Base-by-base conservation (phyloP, 768 basidiomycete species). In the Suillus clintonianus region DNA sequence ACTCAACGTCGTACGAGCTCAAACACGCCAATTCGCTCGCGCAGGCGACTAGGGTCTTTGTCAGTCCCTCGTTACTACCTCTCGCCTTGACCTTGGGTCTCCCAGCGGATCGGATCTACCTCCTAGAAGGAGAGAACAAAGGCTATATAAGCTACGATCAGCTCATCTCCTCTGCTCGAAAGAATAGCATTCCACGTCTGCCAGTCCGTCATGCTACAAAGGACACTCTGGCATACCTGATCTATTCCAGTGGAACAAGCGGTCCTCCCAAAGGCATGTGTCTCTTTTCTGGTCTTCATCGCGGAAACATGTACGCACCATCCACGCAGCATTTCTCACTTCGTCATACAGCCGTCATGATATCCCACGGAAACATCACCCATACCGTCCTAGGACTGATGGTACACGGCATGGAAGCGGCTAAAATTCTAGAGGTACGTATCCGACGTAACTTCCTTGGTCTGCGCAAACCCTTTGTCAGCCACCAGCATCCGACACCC, bases 211-310 rank as follows among this genome's bases (percentile, higher is more conserved):
- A 80, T 0, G 87, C 82, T 0, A 74, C 65, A 17, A 79, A 79
- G 61, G 74, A 85, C 64, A 87, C 85, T 0, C 71, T 89, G 3
- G 88, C 86, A 1, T 89, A 89, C 70, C 77, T 90, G 7, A 77
- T 89, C 0, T 88, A 88, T 69, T 90, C 89, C 0, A 89, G 89
- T 68, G 89, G 89, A 22, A 90, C 89, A 0, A 89, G 82, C 65
- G 89, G 89, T 0, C 75, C 84, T 11, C 88, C 89, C 0, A 89
- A 90, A 83, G 87, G 87, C 85, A 13, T 10, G 69, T 62, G 19
- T 50, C 45, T 13, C 13, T 32, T 53, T 51, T 51, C 27, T 51
- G 17, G 27, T 51, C 24, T 51, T 13, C 8, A 22, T 48, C 24
- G 2, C 17, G 15, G 39, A 19, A 59, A 59, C 15, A 45, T 32